Evolutionary conservation across 176 grass and related monocot genomes (phyloP), one percentile per base, ranked within the genome.

Genomic region (Musa itinerans): DNA sequence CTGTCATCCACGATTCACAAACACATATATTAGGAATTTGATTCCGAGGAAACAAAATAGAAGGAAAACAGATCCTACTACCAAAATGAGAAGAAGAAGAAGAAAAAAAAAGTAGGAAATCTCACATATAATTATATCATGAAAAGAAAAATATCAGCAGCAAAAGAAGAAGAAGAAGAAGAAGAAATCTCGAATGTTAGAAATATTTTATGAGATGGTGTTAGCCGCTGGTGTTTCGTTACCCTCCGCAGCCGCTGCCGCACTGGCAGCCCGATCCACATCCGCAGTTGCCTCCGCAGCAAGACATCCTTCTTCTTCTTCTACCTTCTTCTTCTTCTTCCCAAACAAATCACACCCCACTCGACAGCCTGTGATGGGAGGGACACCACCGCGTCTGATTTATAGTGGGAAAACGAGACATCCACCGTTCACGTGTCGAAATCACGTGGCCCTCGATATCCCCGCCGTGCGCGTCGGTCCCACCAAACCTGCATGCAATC

Each of bases 271-370:
- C 50, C 27, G 84, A 74, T 16, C 94, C 90, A 74, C 94, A 98
- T 3, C 94, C 94, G 77, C 88, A 98, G 73, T 91, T 98, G n/a
- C 88, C 90, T 70, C 84, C 90, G 56, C 95, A 99, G 90, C 95
- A 99, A 80, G 90, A 91, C 94, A 91, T 98, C 29, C 26, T 27
- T 27, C 20, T 70, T 21, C 73, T 50, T 68, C 53, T 20, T 1
- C 3, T 54, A 15, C 53, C 34, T 26, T 66, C n/a, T 63, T 20
- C 34, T 26, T 66, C n/a, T 63, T 20, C 0, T 15, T 23, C 58
- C 52, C 23, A 43, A 6, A 43, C 34, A 43, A 43, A 43, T 0
- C 34, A 6, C 4, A 43, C 34, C 34, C 4, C 34, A 6, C 34
- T 5, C 34, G 4, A 43, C 4, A 5, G 0, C 34, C 34, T 0